A percentile compares a stretch with the other conserved stretches of the same genome.
These are phyloP conservation scores for Tetrahymena thermophila DNA, from an alignment of 73 alveolate genomes.

Conservation along the genomic window DNA sequence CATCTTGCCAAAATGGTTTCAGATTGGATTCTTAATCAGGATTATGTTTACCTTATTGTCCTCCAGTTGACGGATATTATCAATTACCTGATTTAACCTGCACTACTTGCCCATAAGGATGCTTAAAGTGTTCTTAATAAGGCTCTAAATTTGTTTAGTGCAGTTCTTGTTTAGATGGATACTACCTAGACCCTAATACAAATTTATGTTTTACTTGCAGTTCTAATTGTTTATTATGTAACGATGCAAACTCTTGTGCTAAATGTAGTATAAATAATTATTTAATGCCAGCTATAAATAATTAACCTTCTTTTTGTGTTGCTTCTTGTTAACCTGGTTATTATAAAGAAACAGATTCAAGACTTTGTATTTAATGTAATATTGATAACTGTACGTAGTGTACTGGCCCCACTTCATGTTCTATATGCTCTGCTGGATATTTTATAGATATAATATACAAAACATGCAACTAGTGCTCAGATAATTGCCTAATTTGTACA, in stretches of 20 bases:
- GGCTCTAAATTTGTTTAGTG: background rate
- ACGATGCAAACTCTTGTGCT: background rate
- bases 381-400: background rate
- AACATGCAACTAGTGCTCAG: background rate
- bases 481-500: background rate
- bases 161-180: background rate
- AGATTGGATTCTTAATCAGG: background rate
- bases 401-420: background rate
- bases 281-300: background rate
- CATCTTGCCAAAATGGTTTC: background rate
- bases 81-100: background rate
- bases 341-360: background rate
- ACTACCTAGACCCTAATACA: background rate
- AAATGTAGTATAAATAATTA: background rate
- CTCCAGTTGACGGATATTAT: background rate
- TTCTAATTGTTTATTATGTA: background rate
- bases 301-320: background rate
- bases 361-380: background rate
- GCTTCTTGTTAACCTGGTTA: background rate
- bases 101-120: background rate
- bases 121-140: background rate
- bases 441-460: background rate
- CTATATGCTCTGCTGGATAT: background rate
- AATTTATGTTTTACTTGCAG: background rate
- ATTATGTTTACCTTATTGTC: background rate